phyloP scores from a whole-genome alignment of 2,329 filamentous ascomycete species.

The Clonostachys rhizophaga region DNA sequence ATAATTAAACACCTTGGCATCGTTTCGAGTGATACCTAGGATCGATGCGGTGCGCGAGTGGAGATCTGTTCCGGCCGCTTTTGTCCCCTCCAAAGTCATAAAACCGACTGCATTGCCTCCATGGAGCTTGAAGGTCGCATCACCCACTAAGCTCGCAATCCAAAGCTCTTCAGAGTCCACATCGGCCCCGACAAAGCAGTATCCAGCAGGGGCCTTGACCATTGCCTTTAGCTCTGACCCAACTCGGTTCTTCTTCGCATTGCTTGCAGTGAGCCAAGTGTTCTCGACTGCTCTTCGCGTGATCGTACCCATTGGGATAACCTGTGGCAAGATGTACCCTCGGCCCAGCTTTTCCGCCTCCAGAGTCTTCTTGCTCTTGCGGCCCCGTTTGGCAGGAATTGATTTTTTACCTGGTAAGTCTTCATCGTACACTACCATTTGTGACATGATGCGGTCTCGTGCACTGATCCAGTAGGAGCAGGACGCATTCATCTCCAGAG shows the following conservation, averaged over 20 bases:
- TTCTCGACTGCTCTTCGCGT: constrained; percentile 93
- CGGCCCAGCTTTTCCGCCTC: constrained; percentile 11
- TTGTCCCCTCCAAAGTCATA: constrained; percentile 97
- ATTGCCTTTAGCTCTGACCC: constrained; percentile 97
- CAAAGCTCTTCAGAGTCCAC: constrained; percentile 97
- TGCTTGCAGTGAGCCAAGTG: constrained; percentile 96
- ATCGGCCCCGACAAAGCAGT: constrained; percentile 92
- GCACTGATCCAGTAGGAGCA: constrained; percentile 99
- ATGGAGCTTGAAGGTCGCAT: constrained; percentile 91
- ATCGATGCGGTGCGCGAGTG: constrained; percentile 93
- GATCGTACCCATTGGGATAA: constrained; percentile 98
- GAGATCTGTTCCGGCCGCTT: constrained; percentile 87
- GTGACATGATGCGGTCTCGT: constrained; percentile 86
- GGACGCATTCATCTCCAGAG: constrained; percentile 95
- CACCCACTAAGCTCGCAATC: constrained; percentile 94
- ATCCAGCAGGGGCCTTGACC: constrained; percentile 86
- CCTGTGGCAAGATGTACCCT: constrained; percentile 88
- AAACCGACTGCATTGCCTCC: constrained; percentile 97
- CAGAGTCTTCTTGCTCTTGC: not conserved
- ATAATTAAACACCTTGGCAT: constrained; percentile 98
- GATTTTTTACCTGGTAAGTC: constrained; percentile 32
- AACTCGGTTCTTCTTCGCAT: constrained; percentile 92
- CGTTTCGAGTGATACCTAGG: constrained; percentile 86
- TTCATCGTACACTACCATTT: constrained; percentile 86
- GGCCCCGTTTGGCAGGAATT: not conserved